Base-by-base conservation (phyloP, 139 green algal genomes). In the Volvox africanus region DNA sequence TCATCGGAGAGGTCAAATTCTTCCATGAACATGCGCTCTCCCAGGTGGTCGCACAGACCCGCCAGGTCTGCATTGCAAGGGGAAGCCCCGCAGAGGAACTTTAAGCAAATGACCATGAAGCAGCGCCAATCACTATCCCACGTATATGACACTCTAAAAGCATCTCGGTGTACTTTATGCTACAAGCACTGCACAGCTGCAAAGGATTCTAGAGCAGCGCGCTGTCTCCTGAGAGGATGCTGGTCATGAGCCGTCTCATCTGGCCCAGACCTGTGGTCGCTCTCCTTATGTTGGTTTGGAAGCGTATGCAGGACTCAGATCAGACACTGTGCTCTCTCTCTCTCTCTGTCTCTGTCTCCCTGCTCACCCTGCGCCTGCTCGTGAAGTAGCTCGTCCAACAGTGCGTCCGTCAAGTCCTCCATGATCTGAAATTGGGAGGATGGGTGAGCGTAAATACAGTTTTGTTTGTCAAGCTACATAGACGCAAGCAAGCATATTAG, bases 331-430 rank as follows among this genome's bases (percentile, higher is more conserved):
- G 67, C 22, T 75, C 67, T 28, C 22, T n/a, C n/a, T n/a, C n/a
- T n/a, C n/a, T n/a, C n/a, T n/a, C n/a, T n/a, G n/a, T n/a, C n/a
- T n/a, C n/a, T n/a, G n/a, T n/a, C n/a, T n/a, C 9, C 21, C 9
- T 24, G 69, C 61, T 32, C 88, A 92, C 89, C 89, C 28, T 75
- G 21, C 5, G 89, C 89, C n/a, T 92, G 89, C 26, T 86, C 80
- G 67, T 55, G 19, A 32, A 89, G 61, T 81, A 92, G 20, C 19
- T 92, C 89, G 32, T 92, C 89, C 55, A 92, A 32, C 55, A 92
- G 89, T 1, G 62, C 73, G 26, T 92, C 89, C n/a, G 82, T 76
- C 0, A 92, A 24, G 33, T 92, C 89, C 71, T 92, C 81, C 61
- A 92, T 88, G 0, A 92, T 55, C 86, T 90, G 78, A 20, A 33